Evolutionary conservation across 805 yeast species (phyloP), one percentile per base, ranked within the genome.

Genomic region (Cephaloascus albidus): DNA sequence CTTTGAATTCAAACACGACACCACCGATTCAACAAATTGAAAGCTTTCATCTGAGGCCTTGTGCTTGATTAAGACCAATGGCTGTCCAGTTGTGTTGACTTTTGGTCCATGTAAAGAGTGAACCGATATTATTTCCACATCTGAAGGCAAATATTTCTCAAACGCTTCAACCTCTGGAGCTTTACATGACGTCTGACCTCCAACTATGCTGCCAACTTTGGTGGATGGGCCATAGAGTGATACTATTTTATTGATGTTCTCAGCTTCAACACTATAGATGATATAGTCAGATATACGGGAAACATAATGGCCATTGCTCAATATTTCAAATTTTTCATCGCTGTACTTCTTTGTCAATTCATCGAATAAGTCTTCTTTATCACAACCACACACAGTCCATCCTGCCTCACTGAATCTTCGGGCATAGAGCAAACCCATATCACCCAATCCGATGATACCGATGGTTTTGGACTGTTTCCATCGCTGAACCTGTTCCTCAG

Each of bases 161-260:
- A 93, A 85, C 0, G 97, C 96, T 14, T 61, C 68, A 20, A 93
- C 82, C 54, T 93, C 98, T 0, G 95, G 94, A 19, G 76, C 80
- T 53, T 93, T 93, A 61, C 97, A 90, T 8, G 96, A 85, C 0
- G 98, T 89, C 60, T 93, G 98, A 5, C 98, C 98, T n/a, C 97
- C 98, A 4, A 93, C 95, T 33, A 89, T 76, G 3, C 95, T 83
- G 2, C 95, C 94, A 3, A 79, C 61, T 54, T 90, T 90, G 3
- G 96, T 79, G 0, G 90, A 82, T 0, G 95, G 90, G 0, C 95
- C 97, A 58, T 90, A 90, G 31, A 62, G 35, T 3, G 74, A 53
- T 4, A 88, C 95, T 31, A 93, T 85, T 41, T 70, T 70, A 36
- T 68, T 77, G 37, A 93, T 81, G 52, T 78, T 77, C 45, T 83